phyloP scores from a whole-genome alignment of 257 asterid species.

The Jaltomata sinuosa region DNA sequence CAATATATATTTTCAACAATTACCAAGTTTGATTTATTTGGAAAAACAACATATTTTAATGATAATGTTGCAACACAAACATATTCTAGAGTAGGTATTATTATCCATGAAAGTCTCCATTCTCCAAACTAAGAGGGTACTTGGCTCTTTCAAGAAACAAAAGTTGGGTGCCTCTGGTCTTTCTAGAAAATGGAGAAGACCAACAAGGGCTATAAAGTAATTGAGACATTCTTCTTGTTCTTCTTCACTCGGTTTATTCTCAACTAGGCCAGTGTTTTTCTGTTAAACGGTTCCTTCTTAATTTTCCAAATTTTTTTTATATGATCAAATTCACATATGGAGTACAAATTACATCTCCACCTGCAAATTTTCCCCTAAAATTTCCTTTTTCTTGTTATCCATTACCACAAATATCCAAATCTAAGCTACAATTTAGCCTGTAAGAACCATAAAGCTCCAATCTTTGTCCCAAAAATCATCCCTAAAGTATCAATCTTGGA shows the following conservation, averaged over 20 bases:
- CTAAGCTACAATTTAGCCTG: neutral
- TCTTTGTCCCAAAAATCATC: neutral
- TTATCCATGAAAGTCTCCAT: neutral
- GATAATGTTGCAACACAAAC: no score
- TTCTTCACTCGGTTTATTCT: conserved; percentile 10
- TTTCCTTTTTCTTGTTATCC: neutral
- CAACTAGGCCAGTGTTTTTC: conserved; percentile 23
- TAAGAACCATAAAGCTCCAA: neutral
- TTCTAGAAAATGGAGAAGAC: neutral
- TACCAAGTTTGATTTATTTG: neutral
- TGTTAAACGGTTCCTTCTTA: conserved; percentile 37
- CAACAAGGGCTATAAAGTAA: conserved; percentile 28
- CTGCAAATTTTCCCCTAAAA: neutral
- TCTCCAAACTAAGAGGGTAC: neutral
- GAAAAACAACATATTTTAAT: neutral
- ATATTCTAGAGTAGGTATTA: neutral
- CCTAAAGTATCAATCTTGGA: conserved; percentile 4
- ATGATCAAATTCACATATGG: neutral
- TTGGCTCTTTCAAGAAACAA: neutral
- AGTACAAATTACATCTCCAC: neutral
- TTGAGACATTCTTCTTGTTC: conserved; percentile 17
- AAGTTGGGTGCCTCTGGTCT: neutral
- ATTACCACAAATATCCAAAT: neutral
- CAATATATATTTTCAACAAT: no score
- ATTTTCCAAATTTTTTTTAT: conserved; percentile 4